Evolutionary conservation across 306 rosid genomes (phyloP).

Genomic region (Trifolium pratense): DNA sequence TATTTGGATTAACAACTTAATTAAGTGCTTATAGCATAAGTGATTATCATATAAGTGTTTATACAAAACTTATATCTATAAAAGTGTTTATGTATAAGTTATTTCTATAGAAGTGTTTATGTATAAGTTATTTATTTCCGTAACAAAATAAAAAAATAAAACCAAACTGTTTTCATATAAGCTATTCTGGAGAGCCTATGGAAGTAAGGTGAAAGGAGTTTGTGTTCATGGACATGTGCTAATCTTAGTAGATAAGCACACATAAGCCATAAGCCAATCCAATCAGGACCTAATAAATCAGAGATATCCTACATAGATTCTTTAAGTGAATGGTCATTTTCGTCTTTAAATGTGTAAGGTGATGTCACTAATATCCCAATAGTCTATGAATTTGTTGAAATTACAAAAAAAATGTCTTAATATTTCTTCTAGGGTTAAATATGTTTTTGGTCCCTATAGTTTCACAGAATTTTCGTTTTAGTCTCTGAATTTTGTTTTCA

Average conservation of each 20-base stretch:
- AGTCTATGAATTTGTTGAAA: neutral
- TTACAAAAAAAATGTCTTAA: neutral
- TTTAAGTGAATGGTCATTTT: neutral
- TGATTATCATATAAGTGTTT: neutral
- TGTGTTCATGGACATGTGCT: neutral
- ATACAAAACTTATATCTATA: neutral
- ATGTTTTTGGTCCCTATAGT: too few relatives aligned
- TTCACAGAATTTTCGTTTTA: too few relatives aligned
- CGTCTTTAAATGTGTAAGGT: neutral
- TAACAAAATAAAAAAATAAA: neutral
- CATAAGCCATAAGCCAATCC: neutral
- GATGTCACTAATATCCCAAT: neutral
- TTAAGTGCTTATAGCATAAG: neutral
- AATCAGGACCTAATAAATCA: neutral
- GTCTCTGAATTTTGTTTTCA: too few relatives aligned
- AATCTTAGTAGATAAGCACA: neutral
- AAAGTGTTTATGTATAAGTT: neutral
- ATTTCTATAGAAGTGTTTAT: neutral
- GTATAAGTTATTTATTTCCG: neutral
- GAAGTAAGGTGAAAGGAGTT: neutral
- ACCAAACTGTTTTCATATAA: neutral
- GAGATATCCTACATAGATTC: neutral
- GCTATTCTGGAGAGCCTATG: neutral
- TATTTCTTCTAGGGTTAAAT: neutral
- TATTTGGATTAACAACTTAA: neutral